phyloP scores from a whole-genome alignment of 306 rosid species.

The Geum urbanum region DNA sequence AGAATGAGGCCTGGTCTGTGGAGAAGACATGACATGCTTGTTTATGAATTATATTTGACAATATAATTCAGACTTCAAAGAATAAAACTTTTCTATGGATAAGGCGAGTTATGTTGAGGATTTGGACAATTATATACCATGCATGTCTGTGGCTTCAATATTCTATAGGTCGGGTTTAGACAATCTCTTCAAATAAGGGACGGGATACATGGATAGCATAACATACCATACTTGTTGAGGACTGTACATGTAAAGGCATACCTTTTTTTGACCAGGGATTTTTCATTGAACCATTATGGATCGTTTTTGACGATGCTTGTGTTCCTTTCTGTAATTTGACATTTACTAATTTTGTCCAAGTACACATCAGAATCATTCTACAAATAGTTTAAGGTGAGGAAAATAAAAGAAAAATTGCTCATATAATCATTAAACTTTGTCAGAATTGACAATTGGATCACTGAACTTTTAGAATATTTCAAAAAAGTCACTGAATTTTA shows the following conservation, averaged over 20 bases:
- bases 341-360: too few relatives aligned
- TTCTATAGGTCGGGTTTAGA: constrained; percentile 3
- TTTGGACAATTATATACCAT: constrained; percentile 10
- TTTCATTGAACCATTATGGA: not conserved
- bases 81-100: constrained; percentile 2
- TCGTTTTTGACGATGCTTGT: not conserved
- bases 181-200: constrained; percentile 1
- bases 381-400: too few relatives aligned
- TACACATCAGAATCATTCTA: too few relatives aligned
- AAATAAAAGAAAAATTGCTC: too few relatives aligned
- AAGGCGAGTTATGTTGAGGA: constrained; percentile 7
- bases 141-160: constrained; percentile 5
- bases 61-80: constrained; percentile 1
- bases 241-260: not conserved
- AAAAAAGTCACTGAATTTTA: too few relatives aligned
- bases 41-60: not conserved
- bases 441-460: too few relatives aligned
- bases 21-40: constrained; percentile 8
- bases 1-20: not conserved
- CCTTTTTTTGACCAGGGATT: too few relatives aligned
- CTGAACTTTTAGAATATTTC: too few relatives aligned
- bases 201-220: not conserved
- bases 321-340: not conserved
- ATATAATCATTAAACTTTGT: too few relatives aligned
- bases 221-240: not conserved